A percentile compares a stretch with the other conserved stretches of the same genome.
These are phyloP conservation scores for Penicillium pulvis DNA, from an alignment of 495 filamentous ascomycete species.

Conservation along the genomic window DNA sequence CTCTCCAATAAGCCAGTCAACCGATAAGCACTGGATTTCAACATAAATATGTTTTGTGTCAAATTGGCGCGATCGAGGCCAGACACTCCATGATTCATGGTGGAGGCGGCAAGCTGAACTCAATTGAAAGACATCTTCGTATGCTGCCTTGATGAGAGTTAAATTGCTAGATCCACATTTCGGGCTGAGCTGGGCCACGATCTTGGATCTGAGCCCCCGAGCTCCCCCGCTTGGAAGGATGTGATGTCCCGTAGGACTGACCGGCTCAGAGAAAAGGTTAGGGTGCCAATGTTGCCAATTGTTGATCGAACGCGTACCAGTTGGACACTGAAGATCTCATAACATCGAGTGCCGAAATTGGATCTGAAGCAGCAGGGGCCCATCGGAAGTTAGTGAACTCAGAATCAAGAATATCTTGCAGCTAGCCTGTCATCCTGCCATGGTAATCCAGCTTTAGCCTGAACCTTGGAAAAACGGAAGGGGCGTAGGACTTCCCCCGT, in stretches of 20 bases:
- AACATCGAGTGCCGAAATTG: background rate
- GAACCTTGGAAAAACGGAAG: conserved; percentile 5
- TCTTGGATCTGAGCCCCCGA: conserved; percentile 19
- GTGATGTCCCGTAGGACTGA: background rate
- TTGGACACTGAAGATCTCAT: background rate
- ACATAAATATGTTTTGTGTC: background rate
- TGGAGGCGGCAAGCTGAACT: conserved; percentile 14
- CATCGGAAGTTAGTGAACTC: conserved; percentile 2
- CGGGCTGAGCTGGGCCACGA: conserved; percentile 12
- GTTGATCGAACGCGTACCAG: conserved; percentile 1
- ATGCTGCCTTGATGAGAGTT: conserved; percentile 19
- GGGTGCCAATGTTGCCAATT: background rate
- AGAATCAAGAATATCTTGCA: conserved; percentile 5
- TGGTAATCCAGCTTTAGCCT: conserved; percentile 10
- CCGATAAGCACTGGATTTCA: conserved; percentile 19
- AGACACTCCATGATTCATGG: conserved; percentile 1
- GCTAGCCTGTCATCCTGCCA: background rate
- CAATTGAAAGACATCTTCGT: conserved; percentile 16
- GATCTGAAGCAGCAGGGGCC: background rate
- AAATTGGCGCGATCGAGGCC: background rate
- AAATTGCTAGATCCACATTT: conserved; percentile 21
- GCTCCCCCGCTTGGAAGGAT: conserved; percentile 13
- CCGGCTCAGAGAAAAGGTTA: background rate
- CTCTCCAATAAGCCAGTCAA: conserved; percentile 3
- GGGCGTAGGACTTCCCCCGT: too few species aligned